A percentile compares a stretch with the other conserved stretches of the same genome.
phyloP scores from a whole-genome alignment of 345 rosid genomes.

The Carallia pectinifolia region DNA sequence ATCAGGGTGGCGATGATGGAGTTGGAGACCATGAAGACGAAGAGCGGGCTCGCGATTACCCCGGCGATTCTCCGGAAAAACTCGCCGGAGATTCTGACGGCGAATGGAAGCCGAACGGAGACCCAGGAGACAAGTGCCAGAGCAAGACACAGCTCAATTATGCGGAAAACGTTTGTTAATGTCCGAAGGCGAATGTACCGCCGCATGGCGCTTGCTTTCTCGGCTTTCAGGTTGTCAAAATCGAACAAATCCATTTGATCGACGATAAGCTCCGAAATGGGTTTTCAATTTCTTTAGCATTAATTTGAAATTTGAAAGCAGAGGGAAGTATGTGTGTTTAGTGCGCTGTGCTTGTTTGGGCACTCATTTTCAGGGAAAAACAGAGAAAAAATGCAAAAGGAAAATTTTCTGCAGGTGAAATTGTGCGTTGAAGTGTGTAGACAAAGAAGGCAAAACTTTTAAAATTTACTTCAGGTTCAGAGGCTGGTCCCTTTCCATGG shows the following conservation, averaged over 20 bases:
- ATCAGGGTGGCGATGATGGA: constrained; percentile 54
- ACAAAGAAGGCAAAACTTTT: too few species aligned
- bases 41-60: constrained; percentile 48
- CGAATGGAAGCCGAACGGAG: constrained; percentile 51
- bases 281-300: background rate
- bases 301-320: background rate
- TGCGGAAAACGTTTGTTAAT: constrained; percentile 41
- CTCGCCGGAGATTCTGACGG: constrained; percentile 38
- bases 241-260: constrained; percentile 31
- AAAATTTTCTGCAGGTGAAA: background rate
- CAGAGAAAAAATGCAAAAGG: background rate
- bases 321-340: background rate
- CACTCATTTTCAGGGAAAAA: background rate
- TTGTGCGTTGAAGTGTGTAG: too few species aligned
- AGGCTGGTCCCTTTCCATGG: constrained; percentile 23
- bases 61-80: constrained; percentile 37
- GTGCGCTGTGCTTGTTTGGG: background rate
- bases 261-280: background rate
- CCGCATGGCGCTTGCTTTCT: constrained; percentile 37
- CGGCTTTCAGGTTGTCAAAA: constrained; percentile 41
- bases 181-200: constrained; percentile 38
- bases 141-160: constrained; percentile 46
- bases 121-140: constrained; percentile 47
- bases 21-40: constrained; percentile 62
- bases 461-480: background rate